phyloP scores from a whole-genome alignment of 768 basidiomycete genomes.

The Xerocomus spinulosus region DNA sequence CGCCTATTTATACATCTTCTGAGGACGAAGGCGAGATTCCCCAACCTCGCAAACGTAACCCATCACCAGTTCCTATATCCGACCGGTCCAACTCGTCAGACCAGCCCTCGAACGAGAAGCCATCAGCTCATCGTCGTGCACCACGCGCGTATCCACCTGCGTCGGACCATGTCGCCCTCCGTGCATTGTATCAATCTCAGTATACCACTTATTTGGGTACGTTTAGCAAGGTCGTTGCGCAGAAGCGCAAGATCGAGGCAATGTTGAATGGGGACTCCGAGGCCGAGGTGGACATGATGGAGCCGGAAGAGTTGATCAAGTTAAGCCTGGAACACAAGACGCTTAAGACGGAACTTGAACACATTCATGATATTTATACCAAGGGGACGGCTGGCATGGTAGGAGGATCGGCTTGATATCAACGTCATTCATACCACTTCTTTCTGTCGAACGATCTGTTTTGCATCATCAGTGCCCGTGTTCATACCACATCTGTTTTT shows the following conservation, averaged over 20 bases:
- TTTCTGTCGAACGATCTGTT: too few relatives aligned
- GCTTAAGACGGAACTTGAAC: slow-evolving; percentile 50
- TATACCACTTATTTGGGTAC: slow-evolving; percentile 50
- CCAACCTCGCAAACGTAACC: slow-evolving; percentile 24
- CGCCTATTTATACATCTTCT: slow-evolving; percentile 64
- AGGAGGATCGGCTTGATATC: too few relatives aligned
- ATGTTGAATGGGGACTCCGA: slow-evolving; percentile 52
- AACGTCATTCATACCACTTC: too few relatives aligned
- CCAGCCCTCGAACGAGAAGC: slow-evolving; percentile 11
- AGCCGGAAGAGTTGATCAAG: slow-evolving; percentile 46
- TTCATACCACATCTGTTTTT: too few relatives aligned
- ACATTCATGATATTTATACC: slow-evolving; percentile 40
- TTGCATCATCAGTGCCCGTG: too few relatives aligned
- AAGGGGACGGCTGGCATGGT: slow-evolving; percentile 9
- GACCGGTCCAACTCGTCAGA: slow-evolving; percentile 23
- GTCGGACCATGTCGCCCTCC: slow-evolving; percentile 48
- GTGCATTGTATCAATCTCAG: slow-evolving; percentile 46
- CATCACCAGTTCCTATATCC: slow-evolving; percentile 26
- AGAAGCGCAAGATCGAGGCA: slow-evolving; percentile 51
- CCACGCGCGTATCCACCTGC: slow-evolving; percentile 36
- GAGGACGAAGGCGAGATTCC: slow-evolving; percentile 51
- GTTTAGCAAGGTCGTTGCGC: slow-evolving; percentile 43
- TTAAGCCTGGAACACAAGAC: slow-evolving; percentile 42
- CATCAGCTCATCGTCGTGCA: slow-evolving; percentile 21
- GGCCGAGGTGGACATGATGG: slow-evolving; percentile 51